Evolutionary conservation across 257 asterid species (phyloP).

Genomic region (Catharanthus roseus): DNA sequence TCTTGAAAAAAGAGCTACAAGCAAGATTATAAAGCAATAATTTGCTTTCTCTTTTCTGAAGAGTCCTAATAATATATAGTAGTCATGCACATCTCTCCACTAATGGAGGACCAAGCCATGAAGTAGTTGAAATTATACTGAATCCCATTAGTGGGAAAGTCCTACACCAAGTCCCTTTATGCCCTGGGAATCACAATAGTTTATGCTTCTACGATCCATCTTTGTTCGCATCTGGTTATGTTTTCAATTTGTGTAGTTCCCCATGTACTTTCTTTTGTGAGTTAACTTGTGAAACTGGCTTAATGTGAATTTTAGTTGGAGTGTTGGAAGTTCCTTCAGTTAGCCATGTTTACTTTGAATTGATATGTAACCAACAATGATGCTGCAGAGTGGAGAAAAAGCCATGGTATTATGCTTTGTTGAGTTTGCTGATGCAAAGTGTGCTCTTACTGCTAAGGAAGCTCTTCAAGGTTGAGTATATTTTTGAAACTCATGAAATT

Average conservation of each 20-base stretch:
- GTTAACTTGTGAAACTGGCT: neutral
- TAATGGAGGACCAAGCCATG: neutral
- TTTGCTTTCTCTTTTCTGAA: neutral
- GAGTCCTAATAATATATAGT: neutral
- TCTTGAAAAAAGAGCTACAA: neutral
- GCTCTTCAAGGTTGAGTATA: slow-evolving; percentile 68
- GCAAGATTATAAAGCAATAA: neutral
- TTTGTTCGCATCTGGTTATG: neutral
- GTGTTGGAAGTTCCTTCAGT: neutral
- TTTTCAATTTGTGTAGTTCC: neutral
- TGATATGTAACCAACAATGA: slow-evolving; percentile 2
- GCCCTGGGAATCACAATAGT: neutral
- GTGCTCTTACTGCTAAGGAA: slow-evolving; percentile 66
- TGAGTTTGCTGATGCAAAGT: slow-evolving; percentile 68
- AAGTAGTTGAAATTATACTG: neutral
- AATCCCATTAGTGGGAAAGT: neutral
- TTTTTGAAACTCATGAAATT: neutral
- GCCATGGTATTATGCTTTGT: slow-evolving; percentile 74
- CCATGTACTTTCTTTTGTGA: neutral
- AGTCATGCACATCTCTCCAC: neutral
- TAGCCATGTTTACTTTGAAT: slow-evolving; percentile 2
- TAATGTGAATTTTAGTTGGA: neutral
- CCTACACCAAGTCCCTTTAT: neutral
- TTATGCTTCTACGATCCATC: neutral
- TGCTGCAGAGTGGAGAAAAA: slow-evolving; percentile 64